These are phyloP conservation scores for Xylaria multiplex DNA, from an alignment of 2,329 filamentous ascomycete genomes.

Conservation along the genomic window DNA sequence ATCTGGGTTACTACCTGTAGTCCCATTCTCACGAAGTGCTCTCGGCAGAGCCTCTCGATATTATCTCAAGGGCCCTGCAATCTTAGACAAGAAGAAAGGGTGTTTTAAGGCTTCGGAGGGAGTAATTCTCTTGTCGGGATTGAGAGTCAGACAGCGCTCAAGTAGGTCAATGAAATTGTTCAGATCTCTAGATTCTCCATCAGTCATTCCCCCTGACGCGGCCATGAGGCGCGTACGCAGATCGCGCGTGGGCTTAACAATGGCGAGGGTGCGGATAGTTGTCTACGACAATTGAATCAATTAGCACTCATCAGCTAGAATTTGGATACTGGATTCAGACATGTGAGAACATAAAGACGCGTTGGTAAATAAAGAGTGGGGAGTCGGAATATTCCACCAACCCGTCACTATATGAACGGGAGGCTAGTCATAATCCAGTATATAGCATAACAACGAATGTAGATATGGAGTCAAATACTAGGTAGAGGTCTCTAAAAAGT, in stretches of 20 bases:
- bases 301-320: not conserved
- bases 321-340: not conserved
- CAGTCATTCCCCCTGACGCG: constrained; percentile 77
- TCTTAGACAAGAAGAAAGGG: constrained; percentile 76
- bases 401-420: not conserved
- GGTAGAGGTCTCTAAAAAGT: not conserved
- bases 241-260: constrained; percentile 81
- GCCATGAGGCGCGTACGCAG: constrained; percentile 82
- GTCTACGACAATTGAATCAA: constrained; percentile 59
- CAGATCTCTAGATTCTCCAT: constrained; percentile 79
- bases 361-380: not conserved
- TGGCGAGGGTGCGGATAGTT: constrained; percentile 71
- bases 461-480: not conserved
- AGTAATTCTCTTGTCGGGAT: constrained; percentile 91
- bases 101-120: constrained; percentile 88
- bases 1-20: not conserved
- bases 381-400: not conserved
- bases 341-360: not conserved
- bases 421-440: not conserved
- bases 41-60: constrained; percentile 16
- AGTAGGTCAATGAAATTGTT: constrained; percentile 87
- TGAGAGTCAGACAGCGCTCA: constrained; percentile 86
- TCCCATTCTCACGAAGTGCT: constrained; percentile 12
- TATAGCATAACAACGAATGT: not conserved
- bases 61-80: constrained; percentile 31